Evolutionary conservation across 371 early-diverging fungal species (phyloP).

Genomic region (Mucor mucedo): DNA sequence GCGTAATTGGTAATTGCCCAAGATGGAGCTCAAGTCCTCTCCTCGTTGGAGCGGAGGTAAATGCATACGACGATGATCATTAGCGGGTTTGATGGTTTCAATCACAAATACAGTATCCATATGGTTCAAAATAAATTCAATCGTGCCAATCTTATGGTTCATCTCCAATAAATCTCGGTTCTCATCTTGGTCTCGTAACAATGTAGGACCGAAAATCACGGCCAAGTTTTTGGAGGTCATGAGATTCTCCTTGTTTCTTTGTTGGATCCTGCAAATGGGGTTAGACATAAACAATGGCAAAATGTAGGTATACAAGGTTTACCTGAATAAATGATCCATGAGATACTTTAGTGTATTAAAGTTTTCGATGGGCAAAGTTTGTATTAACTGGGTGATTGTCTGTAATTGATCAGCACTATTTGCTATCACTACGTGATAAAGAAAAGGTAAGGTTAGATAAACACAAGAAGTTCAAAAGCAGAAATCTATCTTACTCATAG

Average conservation of each 20-base stretch:
- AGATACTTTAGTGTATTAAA: constrained; percentile 50
- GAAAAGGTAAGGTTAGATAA: background rate
- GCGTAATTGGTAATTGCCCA: constrained; percentile 16
- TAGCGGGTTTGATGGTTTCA: constrained; percentile 21
- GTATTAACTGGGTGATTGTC: constrained; percentile 29
- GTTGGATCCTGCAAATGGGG: constrained; percentile 49
- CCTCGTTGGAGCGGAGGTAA: constrained; percentile 33
- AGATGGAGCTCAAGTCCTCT: constrained; percentile 30
- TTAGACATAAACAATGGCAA: too few species aligned
- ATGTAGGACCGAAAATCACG: constrained; percentile 93
- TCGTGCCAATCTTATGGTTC: constrained; percentile 73
- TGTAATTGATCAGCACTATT: constrained; percentile 26
- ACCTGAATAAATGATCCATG: constrained; percentile 46
- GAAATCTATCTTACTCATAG: constrained; percentile 41
- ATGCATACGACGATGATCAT: constrained; percentile 20
- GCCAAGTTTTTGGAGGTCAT: constrained; percentile 91
- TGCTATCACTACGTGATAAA: constrained; percentile 20
- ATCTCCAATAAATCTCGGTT: constrained; percentile 79
- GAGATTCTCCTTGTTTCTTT: constrained; percentile 66
- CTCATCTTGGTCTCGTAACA: constrained; percentile 75
- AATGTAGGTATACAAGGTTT: background rate
- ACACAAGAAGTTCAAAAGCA: background rate
- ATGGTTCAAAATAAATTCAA: constrained; percentile 69
- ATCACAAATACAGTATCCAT: constrained; percentile 35
- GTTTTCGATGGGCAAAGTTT: constrained; percentile 45